Evolutionary conservation across 768 basidiomycete species (phyloP), one percentile per base, ranked within the genome.

Genomic region (Galerina sulciceps): DNA sequence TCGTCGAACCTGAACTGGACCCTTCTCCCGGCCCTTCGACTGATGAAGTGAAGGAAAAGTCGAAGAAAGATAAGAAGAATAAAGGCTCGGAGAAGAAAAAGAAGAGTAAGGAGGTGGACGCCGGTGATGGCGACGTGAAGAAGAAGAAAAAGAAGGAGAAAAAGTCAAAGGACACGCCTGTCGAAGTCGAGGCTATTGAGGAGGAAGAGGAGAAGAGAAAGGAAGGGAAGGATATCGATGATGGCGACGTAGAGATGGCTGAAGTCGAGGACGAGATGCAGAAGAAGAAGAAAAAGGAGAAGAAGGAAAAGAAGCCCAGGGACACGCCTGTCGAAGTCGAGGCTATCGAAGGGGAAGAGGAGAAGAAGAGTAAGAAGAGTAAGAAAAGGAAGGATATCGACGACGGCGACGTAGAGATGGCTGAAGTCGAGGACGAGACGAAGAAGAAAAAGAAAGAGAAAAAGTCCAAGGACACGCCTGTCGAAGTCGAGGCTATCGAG

Each of bases 21-120:
- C 60, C 65, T 34, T 53, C 48, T 6, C 61, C 58, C 10, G 26
- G 57, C 13, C 59, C 65, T 26, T 61, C 53, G 11, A 18, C 53
- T 20, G 46, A 60, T n/a, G 54, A 60, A 10, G 14, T 41, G 35
- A 60, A 60, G 40, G 49, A 63, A 20, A 62, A 62, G 46, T 58
- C 57, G 47, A 70, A 63, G 52, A 52, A 58, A 60, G 58, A 61
- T n/a, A 68, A 69, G 42, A 64, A 65, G 62, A 71, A 73, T 44
- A 69, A 51, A 54, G 62, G 54, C 18, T 54, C 60, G 45, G 52
- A 52, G 34, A 57, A 52, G 45, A 60, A 58, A 38, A 56, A 57
- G 45, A 46, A 58, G 14, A 53, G 56, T 18, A 70, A 63, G 53
- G 57, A 64, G 13, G 64, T 67, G 57, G 64, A 67, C 59, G 59